Evolutionary conservation across 805 yeast species (phyloP), one percentile per base, ranked within the genome.

Genomic region (Candida silvatica): DNA sequence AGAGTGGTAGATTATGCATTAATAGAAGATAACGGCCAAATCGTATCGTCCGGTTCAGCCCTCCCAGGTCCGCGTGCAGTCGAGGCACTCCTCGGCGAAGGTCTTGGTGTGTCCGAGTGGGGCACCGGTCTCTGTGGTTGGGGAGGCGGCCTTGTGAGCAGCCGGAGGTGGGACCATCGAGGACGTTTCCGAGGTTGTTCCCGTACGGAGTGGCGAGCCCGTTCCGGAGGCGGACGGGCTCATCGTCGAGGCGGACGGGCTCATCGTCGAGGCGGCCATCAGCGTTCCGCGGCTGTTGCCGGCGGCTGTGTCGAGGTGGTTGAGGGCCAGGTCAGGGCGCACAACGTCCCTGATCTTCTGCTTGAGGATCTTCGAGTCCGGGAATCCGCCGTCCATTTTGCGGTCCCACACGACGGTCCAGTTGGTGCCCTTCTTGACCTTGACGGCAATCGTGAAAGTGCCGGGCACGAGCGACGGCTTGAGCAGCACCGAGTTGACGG

Each of bases 301-400:
- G 32, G 39, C 46, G 5, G 53, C 49, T 34, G 48, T 52, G 39
- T 82, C 92, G 9, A 79, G 66, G 56, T 82, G 94, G 6, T 86
- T 87, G 42, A 83, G 56, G 11, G 59, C 49, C 9, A 62, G 58
- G 1, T 56, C 62, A 0, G 86, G 87, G 32, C 62, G 69, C n/a
- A 80, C 56, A 5, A 58, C 48, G 42, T 77, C 72, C 41, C 92
- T 58, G 4, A 86, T 72, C 34, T 69, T 61, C 39, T 77, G 77
- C 56, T 87, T 86, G 43, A 87, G 58, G 12, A 74, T 69, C 51
- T 86, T 87, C 14, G 90, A 74, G 52, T 87, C 95, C 0, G 96
- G 96, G 53, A 86, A 86, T 23, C 95, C 95, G 24, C 74, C 83
- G 34, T 73, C 59, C 11, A 41, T 43, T 14, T 58, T 64, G n/a